A percentile compares a stretch with the other conserved stretches of the same genome.
phyloP scores from a whole-genome alignment of 202 grass and related monocot genomes.

The Eragrostis tef region DNA sequence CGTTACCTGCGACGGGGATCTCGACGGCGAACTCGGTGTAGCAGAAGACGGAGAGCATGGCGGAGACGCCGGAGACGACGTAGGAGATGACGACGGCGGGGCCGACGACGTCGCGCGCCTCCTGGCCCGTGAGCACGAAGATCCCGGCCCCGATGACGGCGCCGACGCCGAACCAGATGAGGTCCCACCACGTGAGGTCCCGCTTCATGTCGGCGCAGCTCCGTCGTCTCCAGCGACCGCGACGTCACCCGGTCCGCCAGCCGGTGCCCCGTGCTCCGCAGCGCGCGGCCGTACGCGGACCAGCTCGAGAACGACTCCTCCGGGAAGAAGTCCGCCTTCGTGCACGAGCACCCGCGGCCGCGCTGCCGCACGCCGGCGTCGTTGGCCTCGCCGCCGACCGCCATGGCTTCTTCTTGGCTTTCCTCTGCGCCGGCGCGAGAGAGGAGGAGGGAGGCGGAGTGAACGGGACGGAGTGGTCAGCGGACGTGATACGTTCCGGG shows the following conservation, averaged over 20 bases:
- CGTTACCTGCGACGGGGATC: slow-evolving; percentile 78
- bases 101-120: slow-evolving; percentile 56
- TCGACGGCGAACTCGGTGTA: slow-evolving; percentile 97
- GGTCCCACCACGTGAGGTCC: slow-evolving; percentile 87
- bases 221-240: slow-evolving; percentile 62
- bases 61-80: slow-evolving; percentile 80
- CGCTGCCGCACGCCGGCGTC: slow-evolving; percentile 36
- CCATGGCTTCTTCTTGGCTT: slow-evolving; percentile 30
- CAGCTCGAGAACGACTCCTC: slow-evolving; percentile 90
- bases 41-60: slow-evolving; percentile 98
- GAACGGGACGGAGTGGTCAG: neutral
- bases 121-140: slow-evolving; percentile 82
- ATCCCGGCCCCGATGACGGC: slow-evolving; percentile 86
- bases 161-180: slow-evolving; percentile 78
- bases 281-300: slow-evolving; percentile 65
- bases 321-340: slow-evolving; percentile 76
- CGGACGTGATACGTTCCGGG: neutral
- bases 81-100: slow-evolving; percentile 79
- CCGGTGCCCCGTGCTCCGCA: slow-evolving; percentile 60
- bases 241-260: slow-evolving; percentile 67
- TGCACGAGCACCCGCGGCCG: slow-evolving; percentile 52
- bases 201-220: slow-evolving; percentile 83
- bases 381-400: slow-evolving; percentile 28
- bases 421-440: neutral
- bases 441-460: neutral